Base-by-base conservation (phyloP, 371 early-diverging fungal species). In the Saksenaea oblongispora region DNA sequence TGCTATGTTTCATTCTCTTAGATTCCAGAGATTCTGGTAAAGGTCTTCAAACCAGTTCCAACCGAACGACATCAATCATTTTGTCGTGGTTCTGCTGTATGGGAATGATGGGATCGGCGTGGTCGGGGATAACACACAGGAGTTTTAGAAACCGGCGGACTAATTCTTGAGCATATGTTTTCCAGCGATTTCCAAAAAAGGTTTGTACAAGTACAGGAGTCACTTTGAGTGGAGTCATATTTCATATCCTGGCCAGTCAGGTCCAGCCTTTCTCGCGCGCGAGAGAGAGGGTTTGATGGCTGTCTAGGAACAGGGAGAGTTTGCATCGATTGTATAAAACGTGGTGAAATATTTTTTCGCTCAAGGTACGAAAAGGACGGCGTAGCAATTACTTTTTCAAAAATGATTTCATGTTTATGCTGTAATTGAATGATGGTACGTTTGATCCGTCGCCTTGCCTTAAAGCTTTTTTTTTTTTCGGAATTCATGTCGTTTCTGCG, bases 281-380 rank as follows among this genome's bases (percentile, higher is more conserved):
- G 77, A 0, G 84, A 80, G 39, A 88, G 71, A 3, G 80, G 68
- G 47, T 91, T 91, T 1, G 70, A 65, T 0, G 81, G 83, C 31
- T 77, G 80, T 41, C 73, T 58, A 14, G 74, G 51, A 9, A 70
- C 65, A 2, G 86, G 81, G 14, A 60, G 69, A 0, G 89, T 90
- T 65, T 93, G 93, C 36, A 89, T 71, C 13, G 94, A 76, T 95
- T 5, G 87, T 91, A 67, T 84, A 94, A 15, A 96, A 74, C 28
- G 90, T 83, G 17, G 93, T 61, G 62, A 89, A 87, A 1, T 91
- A 91, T 15, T 80, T 72, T 81, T 95, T 10, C 90, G 80, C 58
- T 87, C 86, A 7, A 72, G 66, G 61, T 93, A 93, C 60, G 88
- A 75, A 0, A 37, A 15, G n/a, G n/a, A 62, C 26, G 15, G 22